Base-by-base conservation (phyloP, 208 protist species). In the Leishmania arabica region DNA sequence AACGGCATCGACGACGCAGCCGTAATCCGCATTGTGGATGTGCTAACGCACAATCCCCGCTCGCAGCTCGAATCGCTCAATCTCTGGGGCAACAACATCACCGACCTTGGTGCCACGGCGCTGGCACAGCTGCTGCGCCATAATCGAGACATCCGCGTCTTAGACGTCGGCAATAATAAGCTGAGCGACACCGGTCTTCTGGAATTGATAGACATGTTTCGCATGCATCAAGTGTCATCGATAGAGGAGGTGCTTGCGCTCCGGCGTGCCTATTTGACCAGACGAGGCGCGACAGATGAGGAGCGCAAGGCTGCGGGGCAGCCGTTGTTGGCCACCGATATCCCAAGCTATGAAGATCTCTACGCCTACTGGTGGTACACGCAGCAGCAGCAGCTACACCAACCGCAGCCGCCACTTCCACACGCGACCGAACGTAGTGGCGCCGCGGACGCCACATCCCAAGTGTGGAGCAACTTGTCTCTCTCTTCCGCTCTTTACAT, bases 41-140 rank as follows among this genome's bases (percentile, higher is more conserved):
- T 94, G 49, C 80, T 98, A 13, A 45, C 85, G 42, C 62, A 77
- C 53, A 87, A 95, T 79, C 86, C 88, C 2, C 86, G 90, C 73
- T 91, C 92, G 64, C 92, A 91, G 77, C 83, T 98, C 19, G 83
- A 94, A 17, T 92, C 89, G 58, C 90, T 98, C 70, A 97, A 95
- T 74, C 77, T 98, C 51, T 97, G 94, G 93, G 95, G 94, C 56
- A 98, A 98, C 80, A 37, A 79, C 64, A 96, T 98, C 88, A 90
- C 84, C 6, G 91, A 97, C 78, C 79, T 51, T 1, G 95, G 95
- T 17, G 95, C 90, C 5, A 72, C 77, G 8, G 72, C 74, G 2
- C 86, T 98, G 24, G 91, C 93, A 27, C 69, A 79, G 24, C n/a
- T 93, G 79, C 88, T 98, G 40, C 84, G 80, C 15, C 47, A 77